Evolutionary conservation across 306 rosid species (phyloP).

Genomic region (Oxytropis ochrocephala): DNA sequence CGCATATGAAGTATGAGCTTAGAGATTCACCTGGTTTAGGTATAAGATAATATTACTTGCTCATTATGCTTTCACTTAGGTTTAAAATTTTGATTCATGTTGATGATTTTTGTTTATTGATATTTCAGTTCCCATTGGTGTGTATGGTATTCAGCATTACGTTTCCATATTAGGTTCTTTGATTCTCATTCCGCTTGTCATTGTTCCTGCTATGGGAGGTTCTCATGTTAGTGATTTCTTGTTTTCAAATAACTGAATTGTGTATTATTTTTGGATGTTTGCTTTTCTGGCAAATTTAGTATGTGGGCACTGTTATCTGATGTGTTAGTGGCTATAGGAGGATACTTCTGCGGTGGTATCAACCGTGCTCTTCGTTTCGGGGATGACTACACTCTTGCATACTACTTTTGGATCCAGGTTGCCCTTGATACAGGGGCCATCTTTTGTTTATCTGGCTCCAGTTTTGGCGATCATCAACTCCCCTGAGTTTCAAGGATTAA

Average conservation of each 20-base stretch:
- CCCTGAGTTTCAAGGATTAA: slow-evolving; percentile 78
- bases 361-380: slow-evolving; percentile 83
- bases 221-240: slow-evolving; percentile 53
- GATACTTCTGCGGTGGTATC: slow-evolving; percentile 80
- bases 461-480: slow-evolving; percentile 84
- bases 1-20: slow-evolving; percentile 85
- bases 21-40: slow-evolving; percentile 97
- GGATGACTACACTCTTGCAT: slow-evolving; percentile 84
- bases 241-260: neutral
- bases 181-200: slow-evolving; percentile 81
- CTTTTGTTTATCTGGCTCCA: slow-evolving; percentile 91
- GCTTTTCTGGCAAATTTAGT: neutral
- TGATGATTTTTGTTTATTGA: neutral
- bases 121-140: slow-evolving; percentile 73
- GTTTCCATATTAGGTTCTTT: slow-evolving; percentile 89
- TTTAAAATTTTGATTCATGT: neutral
- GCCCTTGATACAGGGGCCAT: slow-evolving; percentile 94
- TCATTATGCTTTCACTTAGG: neutral
- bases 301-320: slow-evolving; percentile 39
- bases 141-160: slow-evolving; percentile 87
- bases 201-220: slow-evolving; percentile 99
- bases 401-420: slow-evolving; percentile 82
- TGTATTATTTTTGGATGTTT: neutral
- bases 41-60: neutral
- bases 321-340: slow-evolving; percentile 66